phyloP scores from a whole-genome alignment of 176 grass and related monocot genomes.

The Tuctoria greenei region DNA sequence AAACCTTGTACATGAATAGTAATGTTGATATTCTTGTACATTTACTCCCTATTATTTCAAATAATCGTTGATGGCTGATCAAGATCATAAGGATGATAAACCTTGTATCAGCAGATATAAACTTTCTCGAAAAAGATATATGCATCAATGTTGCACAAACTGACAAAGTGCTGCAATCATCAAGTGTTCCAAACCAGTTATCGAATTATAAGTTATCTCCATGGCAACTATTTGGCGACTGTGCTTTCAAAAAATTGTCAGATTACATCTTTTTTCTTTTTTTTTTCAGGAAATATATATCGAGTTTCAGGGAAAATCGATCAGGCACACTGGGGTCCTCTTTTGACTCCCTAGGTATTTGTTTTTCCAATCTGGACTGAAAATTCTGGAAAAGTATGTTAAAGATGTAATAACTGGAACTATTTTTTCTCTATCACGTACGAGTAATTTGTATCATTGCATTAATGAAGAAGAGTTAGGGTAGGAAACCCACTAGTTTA shows the following conservation, averaged over 20 bases:
- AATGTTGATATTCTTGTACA: too few relatives aligned
- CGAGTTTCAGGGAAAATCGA: conserved; percentile 74
- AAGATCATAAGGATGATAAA: too few relatives aligned
- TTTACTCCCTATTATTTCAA: too few relatives aligned
- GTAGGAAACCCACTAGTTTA: conserved; percentile 2
- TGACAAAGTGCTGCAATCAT: too few relatives aligned
- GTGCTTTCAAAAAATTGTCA: too few relatives aligned
- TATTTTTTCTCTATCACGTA: neutral
- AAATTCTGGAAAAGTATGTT: neutral
- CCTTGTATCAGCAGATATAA: too few relatives aligned
- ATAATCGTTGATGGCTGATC: too few relatives aligned
- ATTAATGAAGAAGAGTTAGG: neutral
- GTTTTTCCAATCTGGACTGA: neutral
- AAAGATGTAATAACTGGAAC: neutral
- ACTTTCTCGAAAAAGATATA: too few relatives aligned
- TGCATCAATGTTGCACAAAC: too few relatives aligned
- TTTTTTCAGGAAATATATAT: conserved; percentile 71
- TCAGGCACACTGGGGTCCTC: conserved; percentile 58
- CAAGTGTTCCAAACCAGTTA: too few relatives aligned
- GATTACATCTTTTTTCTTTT: neutral
- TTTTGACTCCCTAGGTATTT: conserved; percentile 67
- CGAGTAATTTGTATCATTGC: neutral
- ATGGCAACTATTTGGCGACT: neutral
- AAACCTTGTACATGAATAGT: neutral
- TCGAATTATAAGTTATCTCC: too few relatives aligned